phyloP scores from a whole-genome alignment of 2,329 filamentous ascomycete genomes.

The Microdochium paspali region DNA sequence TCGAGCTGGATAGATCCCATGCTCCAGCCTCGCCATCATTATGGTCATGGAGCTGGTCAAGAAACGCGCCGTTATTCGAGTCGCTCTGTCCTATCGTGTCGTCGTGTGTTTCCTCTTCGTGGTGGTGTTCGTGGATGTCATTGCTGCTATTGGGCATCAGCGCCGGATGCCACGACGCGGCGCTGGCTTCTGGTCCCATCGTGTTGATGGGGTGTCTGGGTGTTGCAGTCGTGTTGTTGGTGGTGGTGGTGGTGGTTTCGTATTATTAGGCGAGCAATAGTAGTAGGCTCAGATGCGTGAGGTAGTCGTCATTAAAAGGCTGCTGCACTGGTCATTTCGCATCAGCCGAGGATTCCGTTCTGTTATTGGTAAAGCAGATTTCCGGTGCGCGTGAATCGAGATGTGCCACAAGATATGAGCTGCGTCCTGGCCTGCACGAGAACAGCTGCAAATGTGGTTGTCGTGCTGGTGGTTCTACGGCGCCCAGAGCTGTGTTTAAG shows the following conservation, averaged over 20 bases:
- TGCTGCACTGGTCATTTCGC: neutral
- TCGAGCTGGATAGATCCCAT: constrained; percentile 14
- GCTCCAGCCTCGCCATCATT: constrained; percentile 12
- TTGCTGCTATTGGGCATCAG: constrained; percentile 33
- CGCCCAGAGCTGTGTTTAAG: no score
- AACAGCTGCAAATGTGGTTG: no score
- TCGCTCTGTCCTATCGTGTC: constrained; percentile 8
- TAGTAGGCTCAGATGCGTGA: constrained; percentile 7
- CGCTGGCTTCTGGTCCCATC: constrained; percentile 13
- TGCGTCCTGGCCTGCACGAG: no score
- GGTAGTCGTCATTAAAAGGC: neutral
- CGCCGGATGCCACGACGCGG: constrained; percentile 39
- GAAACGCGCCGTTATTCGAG: constrained; percentile 8
- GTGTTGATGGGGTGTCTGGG: constrained; percentile 15
- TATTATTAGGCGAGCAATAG: constrained; percentile 8
- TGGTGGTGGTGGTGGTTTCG: constrained; percentile 12
- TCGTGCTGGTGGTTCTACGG: no score
- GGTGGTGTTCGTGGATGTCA: constrained; percentile 5
- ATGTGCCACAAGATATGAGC: no score
- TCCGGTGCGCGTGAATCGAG: no score
- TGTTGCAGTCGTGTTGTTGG: no score
- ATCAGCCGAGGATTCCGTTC: neutral
- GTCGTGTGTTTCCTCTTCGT: constrained; percentile 5
- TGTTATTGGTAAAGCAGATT: neutral
- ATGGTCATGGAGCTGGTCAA: constrained; percentile 11